Evolutionary conservation across 108 stramenopile genomes (phyloP).

Genomic region (Cyclostephanos tholiformis): DNA sequence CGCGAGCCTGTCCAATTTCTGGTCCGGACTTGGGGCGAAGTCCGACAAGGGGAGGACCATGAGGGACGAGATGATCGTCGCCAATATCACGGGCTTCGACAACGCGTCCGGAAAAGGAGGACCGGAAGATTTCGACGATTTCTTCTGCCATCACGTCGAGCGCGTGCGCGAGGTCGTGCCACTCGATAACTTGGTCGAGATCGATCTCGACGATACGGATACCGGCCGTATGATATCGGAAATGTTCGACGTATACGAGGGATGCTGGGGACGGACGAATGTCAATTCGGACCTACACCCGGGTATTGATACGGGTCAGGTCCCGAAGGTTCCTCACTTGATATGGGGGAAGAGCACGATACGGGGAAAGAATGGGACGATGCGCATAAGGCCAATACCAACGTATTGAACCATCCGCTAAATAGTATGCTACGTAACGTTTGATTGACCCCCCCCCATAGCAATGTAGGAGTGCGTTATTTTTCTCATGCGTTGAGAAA

Average conservation of each 20-base stretch:
- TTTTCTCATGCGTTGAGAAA: too few species aligned
- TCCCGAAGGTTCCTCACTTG: constrained; percentile 12
- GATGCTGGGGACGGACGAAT: constrained; percentile 29
- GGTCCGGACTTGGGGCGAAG: constrained; percentile 9
- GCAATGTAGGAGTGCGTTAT: too few species aligned
- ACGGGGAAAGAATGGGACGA: constrained; percentile 21
- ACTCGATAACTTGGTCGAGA: constrained; percentile 15
- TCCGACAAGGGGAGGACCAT: constrained; percentile 2
- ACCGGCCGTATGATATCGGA: constrained; percentile 12
- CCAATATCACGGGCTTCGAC: not conserved
- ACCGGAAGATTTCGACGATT: constrained; percentile 6
- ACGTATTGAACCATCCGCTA: too few species aligned
- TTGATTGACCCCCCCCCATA: too few species aligned
- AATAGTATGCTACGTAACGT: too few species aligned
- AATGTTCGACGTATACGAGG: constrained; percentile 21
- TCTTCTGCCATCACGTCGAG: constrained; percentile 28
- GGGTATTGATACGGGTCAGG: not conserved
- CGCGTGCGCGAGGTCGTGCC: constrained; percentile 22
- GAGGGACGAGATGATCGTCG: not conserved
- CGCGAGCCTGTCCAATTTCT: constrained; percentile 10
- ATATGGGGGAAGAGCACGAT: constrained; percentile 7
- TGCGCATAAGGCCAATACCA: not conserved
- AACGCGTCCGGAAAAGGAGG: not conserved
- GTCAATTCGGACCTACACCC: constrained; percentile 21
- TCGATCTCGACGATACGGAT: constrained; percentile 27